Base-by-base conservation (phyloP, 371 early-diverging fungal genomes). In the Polyrhizophydium stewartii region DNA sequence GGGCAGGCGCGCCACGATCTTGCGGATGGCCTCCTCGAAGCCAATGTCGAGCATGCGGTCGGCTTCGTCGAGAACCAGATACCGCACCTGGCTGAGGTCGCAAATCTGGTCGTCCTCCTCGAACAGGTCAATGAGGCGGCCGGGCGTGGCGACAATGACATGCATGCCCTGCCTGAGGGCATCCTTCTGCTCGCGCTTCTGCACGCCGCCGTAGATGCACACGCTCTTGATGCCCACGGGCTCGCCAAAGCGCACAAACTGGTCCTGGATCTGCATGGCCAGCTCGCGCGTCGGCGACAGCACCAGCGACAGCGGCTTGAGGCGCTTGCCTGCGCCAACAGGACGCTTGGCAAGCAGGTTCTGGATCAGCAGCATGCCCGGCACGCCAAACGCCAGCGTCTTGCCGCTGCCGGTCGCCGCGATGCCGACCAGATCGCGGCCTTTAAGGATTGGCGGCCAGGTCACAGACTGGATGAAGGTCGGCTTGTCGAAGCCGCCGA, bases 1-100 rank as follows among this genome's bases (percentile, higher is more conserved):
- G 9, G 96, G 95, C 45, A 97, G 73, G 32, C 91, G 84, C 60
- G 83, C 80, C 59, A 95, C 68, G 67, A 99, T 92, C 70, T 96
- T 94, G 55, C 89, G 88, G 51, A 99, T 71, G 66, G 97, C 96
- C n/a, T 92, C 90, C 7, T 90, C 90, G 69, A 98, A 99, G 49
- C 98, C 99, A 82, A 96, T 87, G 76, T 98, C 98, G 70, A 99
- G 95, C 53, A 98, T 74, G 21, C 97, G 87, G 84, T 99, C 99
- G 43, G 99, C 99, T 82, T 99, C 99, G 79, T 99, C 99, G 86
- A 99, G 92, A 21, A 99, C 91, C 46, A 99, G 70, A 72, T 99
- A 98, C 65, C 99, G 97, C 65, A 98, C 90, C 45, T 77, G 77
- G 66, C 94, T 94, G 53, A 99, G 69, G 24, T 83, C 82, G 12